Percentiles rank a stretch among this genome's conserved stretches.
Conservation (phyloP, 176 grass and related monocot species). For the Carex parvula region DNA sequence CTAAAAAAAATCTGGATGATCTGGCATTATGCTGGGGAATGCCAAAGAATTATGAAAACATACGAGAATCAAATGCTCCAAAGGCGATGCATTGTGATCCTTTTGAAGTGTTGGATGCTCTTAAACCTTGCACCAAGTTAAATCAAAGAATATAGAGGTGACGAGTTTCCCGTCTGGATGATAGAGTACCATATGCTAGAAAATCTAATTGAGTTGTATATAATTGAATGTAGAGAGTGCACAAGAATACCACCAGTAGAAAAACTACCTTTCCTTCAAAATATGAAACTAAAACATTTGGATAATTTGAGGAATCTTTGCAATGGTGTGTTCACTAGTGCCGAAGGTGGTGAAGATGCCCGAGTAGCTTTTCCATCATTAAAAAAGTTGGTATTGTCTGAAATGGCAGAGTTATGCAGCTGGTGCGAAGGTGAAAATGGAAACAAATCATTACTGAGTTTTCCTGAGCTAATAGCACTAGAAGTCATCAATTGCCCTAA, state of each 20-base stretch:
- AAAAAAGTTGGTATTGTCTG: neutral
- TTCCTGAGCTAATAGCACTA: neutral
- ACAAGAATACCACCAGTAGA: conserved; percentile 21
- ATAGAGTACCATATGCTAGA: neutral
- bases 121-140: conserved; percentile 3
- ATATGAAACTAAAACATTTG: neutral
- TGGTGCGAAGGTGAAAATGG: neutral
- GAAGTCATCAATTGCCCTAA: neutral
- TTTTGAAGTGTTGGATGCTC: conserved; percentile 18
- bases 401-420: neutral
- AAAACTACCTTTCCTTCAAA: conserved; percentile 14
- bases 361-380: neutral
- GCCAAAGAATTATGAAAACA: too few species aligned
- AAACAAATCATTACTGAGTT: neutral
- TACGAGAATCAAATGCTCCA: neutral
- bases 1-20: too few species aligned
- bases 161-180: conserved; percentile 18
- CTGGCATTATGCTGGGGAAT: too few species aligned
- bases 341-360: neutral
- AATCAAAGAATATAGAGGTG: neutral
- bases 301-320: neutral
- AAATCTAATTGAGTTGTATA: neutral
- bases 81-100: neutral
- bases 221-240: neutral
- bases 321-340: neutral